A percentile compares a stretch with the other conserved stretches of the same genome.
These are phyloP conservation scores for Grosmannia penicillata DNA, from an alignment of 2,329 filamentous ascomycete species.

Conservation along the genomic window DNA sequence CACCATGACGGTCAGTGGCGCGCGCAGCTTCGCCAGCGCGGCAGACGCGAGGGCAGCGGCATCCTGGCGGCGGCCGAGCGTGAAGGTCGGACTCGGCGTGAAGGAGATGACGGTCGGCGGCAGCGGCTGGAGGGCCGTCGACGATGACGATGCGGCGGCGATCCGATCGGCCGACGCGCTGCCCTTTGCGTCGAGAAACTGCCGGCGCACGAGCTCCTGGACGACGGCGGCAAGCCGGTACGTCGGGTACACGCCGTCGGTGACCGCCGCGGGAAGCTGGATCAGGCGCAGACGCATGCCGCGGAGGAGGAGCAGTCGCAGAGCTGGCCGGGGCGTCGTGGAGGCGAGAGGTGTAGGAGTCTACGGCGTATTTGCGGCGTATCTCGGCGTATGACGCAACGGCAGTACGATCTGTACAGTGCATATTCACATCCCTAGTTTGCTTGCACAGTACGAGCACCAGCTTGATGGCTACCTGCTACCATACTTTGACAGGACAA, in stretches of 20 bases:
- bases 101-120: conserved; percentile 67
- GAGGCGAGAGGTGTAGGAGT: no score
- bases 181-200: conserved; percentile 49
- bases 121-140: conserved; percentile 26
- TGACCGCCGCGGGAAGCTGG: conserved; percentile 17
- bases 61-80: conserved; percentile 69
- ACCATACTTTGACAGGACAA: background rate
- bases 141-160: background rate
- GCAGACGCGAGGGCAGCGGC: conserved; percentile 24
- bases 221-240: conserved; percentile 23
- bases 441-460: no score
- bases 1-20: conserved; percentile 21
- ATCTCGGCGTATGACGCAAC: no score
- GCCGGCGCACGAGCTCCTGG: conserved; percentile 23
- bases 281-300: conserved; percentile 22
- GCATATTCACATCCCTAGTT: no score
- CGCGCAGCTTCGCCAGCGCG: conserved; percentile 30
- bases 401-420: no score
- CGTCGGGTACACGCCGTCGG: conserved; percentile 15
- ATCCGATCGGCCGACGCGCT: conserved; percentile 8
- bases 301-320: background rate
- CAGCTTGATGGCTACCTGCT: background rate
- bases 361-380: no score
- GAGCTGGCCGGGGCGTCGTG: no score
- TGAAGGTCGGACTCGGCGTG: conserved; percentile 71